Evolutionary conservation across 2,329 filamentous ascomycete genomes (phyloP), one percentile per base, ranked within the genome.

Genomic region (Verticillium isaacii): DNA sequence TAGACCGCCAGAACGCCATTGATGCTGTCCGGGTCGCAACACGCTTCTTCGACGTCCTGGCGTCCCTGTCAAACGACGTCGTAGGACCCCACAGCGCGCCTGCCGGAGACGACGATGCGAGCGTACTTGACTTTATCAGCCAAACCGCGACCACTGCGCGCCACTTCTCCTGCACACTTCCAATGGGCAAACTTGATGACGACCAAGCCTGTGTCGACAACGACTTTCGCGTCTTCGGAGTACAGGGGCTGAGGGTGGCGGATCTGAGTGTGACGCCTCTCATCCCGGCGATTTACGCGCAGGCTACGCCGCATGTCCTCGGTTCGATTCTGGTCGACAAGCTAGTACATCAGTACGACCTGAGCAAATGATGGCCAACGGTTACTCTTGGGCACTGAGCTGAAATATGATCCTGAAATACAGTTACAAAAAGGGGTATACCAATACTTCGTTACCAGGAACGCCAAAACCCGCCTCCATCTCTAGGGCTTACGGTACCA

Each of bases 121-220:
- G 32, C 9, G 55, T 57, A 1, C 55, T 57, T 9, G 32, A 17
- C 2, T 57, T 36, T 15, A 37, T 57, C n/a, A 9, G 9, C 5
- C 17, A 57, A 9, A 34, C 55, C n/a, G 55, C 55, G n/a, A 37
- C 34, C 15, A 36, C 55, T 9, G 32, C 32, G n/a, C 34, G 55
- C 17, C 55, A 57, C 15, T 57, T 37, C 32, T 36, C 55, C 12
- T 36, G 55, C n/a, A 23, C 55, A 5, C 9, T 23, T n/a, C 55
- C 82, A 0, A 87, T 87, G 67, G 85, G 85, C 2, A 75, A 75
- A 3, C 76, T 80, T 32, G 73, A 73, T 23, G 82, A 86, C 63
- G 72, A 75, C 0, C 80, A 77, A 69, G 84, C 82, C 1, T 83
- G 86, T 0, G 71, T 88, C n/a, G 83, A 88, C 68, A 58, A 45